Base-by-base conservation (phyloP, 768 basidiomycete genomes). In the Tephrocybe rancida region DNA sequence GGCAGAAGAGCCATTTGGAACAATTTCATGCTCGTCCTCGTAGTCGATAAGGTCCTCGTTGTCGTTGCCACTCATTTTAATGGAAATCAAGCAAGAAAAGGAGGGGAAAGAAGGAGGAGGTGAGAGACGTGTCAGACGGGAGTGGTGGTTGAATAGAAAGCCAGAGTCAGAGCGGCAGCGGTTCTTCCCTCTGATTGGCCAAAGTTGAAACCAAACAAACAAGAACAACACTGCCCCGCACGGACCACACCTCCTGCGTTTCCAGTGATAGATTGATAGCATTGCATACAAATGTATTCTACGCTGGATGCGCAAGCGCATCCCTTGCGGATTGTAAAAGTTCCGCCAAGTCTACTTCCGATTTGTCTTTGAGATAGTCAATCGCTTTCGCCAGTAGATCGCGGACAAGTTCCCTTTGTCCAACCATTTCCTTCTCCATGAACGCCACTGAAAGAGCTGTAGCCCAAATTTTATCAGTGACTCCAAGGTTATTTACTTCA, bases 21-120 rank as follows among this genome's bases (percentile, higher is more conserved):
- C 77, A 56, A 88, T 79, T 65, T 92, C 90, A 63, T 92, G 84
- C 69, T 92, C 92, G 61, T 95, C 92, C 73, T 95, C 92, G 78
- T 94, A 95, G 79, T 95, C 93, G 70, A 95, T 92, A 39, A 95
- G 86, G 65, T 95, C 92, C 68, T 94, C 92, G 70, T 89, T 89
- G 75, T 92, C 92, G 77, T 88, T 83, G 42, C 81, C 82, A 73
- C 84, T 88, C 90, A 92, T 92, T 68, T 71, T 73, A 27, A 32
- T 19, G 37, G 62, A 44, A 58, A 62, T 47, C 44, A 58, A 50
- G 63, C 38, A 57, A 61, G 58, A 57, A 63, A 63, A 57, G 58
- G 58, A 62, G 64, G 66, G 59, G 62, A 50, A 61, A 56, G 66
- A 65, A 62, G 64, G 58, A 60, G 45, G 25, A 48, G 18, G 37